Conservation (phyloP, 2,329 filamentous ascomycete species). For the Clonostachys sp. region DNA sequence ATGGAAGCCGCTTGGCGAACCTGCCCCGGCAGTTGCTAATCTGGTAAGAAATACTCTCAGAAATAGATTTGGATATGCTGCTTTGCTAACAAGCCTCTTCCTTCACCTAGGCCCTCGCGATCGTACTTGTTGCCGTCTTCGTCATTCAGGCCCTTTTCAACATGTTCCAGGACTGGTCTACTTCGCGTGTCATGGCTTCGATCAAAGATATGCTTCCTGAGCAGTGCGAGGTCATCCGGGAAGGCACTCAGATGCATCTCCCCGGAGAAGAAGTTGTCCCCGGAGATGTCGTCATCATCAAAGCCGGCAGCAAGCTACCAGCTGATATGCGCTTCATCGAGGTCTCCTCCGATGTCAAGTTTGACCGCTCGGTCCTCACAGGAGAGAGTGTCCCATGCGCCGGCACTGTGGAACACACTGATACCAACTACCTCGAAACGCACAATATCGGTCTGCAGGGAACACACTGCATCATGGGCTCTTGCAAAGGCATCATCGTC, state of each 20-base stretch:
- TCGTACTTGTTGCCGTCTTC: conserved; percentile 68
- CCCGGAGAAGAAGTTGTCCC: conserved; percentile 55
- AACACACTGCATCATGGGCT: conserved; percentile 72
- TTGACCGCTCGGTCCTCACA: conserved; percentile 69
- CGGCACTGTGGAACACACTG: conserved; percentile 60
- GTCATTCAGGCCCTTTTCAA: conserved; percentile 66
- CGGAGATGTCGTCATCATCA: conserved; percentile 65
- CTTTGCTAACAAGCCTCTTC: neutral
- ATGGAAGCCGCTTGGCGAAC: conserved; percentile 70
- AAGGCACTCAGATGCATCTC: conserved; percentile 28
- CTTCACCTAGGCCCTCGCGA: conserved; percentile 52
- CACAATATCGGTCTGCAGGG: conserved; percentile 73
- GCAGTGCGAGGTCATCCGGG: conserved; percentile 59
- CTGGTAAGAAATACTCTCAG: conserved; percentile 16
- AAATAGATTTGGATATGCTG: neutral
- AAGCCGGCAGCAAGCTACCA: conserved; percentile 68
- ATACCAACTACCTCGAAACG: conserved; percentile 73
- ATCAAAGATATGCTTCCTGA: conserved; percentile 80
- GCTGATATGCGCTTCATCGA: conserved; percentile 69
- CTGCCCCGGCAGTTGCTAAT: conserved; percentile 62
- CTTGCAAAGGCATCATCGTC: conserved; percentile 62
- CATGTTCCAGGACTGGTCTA: conserved; percentile 71
- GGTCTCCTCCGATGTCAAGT: conserved; percentile 63
- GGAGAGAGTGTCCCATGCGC: conserved; percentile 63
- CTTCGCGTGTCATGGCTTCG: conserved; percentile 71